Conservation (phyloP, 192 early-diverging fungal genomes). For the Podila minutissima region DNA sequence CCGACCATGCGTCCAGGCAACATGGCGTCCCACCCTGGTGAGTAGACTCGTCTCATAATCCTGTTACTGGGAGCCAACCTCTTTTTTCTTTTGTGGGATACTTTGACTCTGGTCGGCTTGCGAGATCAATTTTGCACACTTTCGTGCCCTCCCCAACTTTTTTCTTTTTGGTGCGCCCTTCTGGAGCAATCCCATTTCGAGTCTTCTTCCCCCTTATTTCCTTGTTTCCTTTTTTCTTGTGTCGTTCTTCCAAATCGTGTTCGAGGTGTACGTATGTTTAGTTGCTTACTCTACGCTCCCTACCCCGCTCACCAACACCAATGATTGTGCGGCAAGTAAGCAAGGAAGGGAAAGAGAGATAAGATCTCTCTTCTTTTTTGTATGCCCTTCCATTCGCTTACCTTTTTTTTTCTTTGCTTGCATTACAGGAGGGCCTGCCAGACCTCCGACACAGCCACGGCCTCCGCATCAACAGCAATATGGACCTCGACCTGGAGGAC, state of each 20-base stretch:
- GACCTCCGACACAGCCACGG: conserved; percentile 6
- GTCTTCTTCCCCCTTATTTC: background rate
- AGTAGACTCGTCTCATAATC: background rate
- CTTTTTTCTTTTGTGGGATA: too few species aligned
- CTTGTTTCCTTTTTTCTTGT: too few species aligned
- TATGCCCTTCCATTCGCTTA: background rate
- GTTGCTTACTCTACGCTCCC: too few species aligned
- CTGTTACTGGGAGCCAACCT: too few species aligned
- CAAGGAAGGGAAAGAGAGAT: background rate
- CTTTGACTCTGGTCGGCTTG: too few species aligned
- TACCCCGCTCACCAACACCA: background rate
- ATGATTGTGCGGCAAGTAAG: too few species aligned
- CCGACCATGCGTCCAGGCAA: conserved; percentile 13
- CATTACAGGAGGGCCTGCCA: background rate
- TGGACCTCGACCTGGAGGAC: conserved; percentile 26
- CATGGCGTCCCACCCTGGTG: background rate
- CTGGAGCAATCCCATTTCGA: background rate
- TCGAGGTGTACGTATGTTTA: too few species aligned
- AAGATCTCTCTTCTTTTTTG: background rate
- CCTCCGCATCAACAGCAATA: conserved; percentile 20
- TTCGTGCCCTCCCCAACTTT: background rate
- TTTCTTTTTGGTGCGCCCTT: background rate
- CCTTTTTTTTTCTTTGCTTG: conserved; percentile 10
- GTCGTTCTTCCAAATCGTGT: too few species aligned
- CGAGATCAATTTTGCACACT: background rate